Evolutionary conservation across 2,329 filamentous ascomycete species (phyloP), one percentile per base, ranked within the genome.

Genomic region (Fusarium nanum): DNA sequence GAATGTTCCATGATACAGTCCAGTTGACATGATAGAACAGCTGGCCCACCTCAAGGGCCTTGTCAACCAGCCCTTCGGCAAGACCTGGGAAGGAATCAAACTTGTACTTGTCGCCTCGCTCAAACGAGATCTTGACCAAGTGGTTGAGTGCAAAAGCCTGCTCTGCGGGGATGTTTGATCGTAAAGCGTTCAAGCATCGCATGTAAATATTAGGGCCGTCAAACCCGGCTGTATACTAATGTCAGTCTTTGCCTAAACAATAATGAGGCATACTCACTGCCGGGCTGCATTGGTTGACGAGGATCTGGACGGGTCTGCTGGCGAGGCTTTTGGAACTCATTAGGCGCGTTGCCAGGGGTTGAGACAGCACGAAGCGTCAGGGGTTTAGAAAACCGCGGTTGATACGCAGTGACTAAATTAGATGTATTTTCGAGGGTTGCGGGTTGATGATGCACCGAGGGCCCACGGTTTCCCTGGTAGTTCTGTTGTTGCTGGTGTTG

Each of bases 141-240:
- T 98, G 95, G 74, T 97, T 93, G 13, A 98, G 84, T 0, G 94
- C 95, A 80, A 97, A 98, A n/a, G 93, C 90, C 75, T 98, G 92
- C 77, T 99, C 95, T 14, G 90, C 87, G 6, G 87, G 87, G 27
- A 97, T 88, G 4, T 89, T 89, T 16, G 93, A 97, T 67, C 92
- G 92, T 27, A 99, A 83, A 7, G 94, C 91, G 72, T 94, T 90
- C 40, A 97, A 86, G 68, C 93, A 97, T 45, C 94, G 91, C 50
- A 95, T 91, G 77, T 98, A 98, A 70, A 98, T 97, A 76, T 97
- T 96, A 3, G 93, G 92, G 2, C 93, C 93, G 67, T 92, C 89
- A 73, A 90, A 92, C 9, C 88, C 88, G 72, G 81, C 83, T 84
- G 18, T 37, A 37, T 12, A 68, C 5, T 41, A 18, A 23, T 32